Percentiles rank a stretch among this genome's conserved stretches.
Evolutionary conservation across 2,329 filamentous ascomycete species (phyloP).

Genomic region (Aspergillus fischeri): DNA sequence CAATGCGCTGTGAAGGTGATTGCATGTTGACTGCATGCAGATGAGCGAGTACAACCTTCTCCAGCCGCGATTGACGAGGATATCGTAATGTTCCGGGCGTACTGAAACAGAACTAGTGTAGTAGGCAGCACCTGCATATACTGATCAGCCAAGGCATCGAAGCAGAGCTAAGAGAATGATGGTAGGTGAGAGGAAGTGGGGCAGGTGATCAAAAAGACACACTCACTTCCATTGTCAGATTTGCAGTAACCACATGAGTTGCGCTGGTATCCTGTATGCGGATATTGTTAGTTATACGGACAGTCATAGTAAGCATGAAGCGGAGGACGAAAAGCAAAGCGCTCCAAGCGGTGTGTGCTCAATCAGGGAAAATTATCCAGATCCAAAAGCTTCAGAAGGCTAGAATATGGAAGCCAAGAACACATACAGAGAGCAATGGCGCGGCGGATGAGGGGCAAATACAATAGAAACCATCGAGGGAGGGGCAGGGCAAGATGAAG

Average conservation of each 20-base stretch:
- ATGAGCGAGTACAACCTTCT: constrained; percentile 35
- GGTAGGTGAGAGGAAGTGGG: constrained; percentile 2
- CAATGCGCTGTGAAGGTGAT: not conserved
- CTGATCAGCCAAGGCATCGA: constrained; percentile 10
- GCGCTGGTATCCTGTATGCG: constrained; percentile 41
- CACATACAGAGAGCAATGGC: constrained; percentile 3
- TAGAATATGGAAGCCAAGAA: not conserved
- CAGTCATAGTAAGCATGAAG: not conserved
- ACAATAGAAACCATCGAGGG: not conserved
- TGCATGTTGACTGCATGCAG: not conserved
- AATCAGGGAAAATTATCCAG: not conserved
- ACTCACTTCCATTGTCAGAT: constrained; percentile 43
- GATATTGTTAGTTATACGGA: not conserved
- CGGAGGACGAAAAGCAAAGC: not conserved
- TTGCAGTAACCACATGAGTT: constrained; percentile 49
- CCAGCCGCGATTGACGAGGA: constrained; percentile 47
- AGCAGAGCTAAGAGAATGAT: not conserved
- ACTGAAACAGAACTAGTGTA: constrained; percentile 44
- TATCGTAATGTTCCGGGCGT: constrained; percentile 45
- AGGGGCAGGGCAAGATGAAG: not conserved
- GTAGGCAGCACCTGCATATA: constrained; percentile 40
- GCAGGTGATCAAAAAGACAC: constrained; percentile 5
- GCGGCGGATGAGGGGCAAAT: constrained; percentile 2
- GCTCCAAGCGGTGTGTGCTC: not conserved
- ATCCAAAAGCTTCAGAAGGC: not conserved